Evolutionary conservation across 202 grass and related monocot species (phyloP).

Genomic region (Zizania palustris): DNA sequence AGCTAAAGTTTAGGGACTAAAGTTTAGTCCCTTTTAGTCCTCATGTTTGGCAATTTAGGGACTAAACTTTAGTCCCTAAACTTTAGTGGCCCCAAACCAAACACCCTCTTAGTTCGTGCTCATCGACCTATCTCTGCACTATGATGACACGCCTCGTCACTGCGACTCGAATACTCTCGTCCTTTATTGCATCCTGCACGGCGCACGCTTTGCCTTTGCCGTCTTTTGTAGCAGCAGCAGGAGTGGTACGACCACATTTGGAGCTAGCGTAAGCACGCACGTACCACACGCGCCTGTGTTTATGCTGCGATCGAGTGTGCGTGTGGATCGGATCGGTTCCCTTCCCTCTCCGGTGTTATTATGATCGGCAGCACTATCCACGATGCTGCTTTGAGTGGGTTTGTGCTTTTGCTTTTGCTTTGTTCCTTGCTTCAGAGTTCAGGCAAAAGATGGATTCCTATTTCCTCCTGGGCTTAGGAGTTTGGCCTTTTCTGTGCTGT

Average conservation of each 20-base stretch:
- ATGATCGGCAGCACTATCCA: conserved; percentile 34
- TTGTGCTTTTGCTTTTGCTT: not conserved
- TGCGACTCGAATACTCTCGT: conserved; percentile 31
- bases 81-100: no score
- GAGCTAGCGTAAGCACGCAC: not conserved
- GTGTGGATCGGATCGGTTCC: not conserved
- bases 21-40: no score
- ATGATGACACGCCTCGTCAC: conserved; percentile 33
- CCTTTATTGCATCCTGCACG: not conserved
- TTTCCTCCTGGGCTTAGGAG: conserved; percentile 31
- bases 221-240: conserved; percentile 14
- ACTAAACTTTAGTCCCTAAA: no score
- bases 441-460: conserved; percentile 27
- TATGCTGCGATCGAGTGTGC: not conserved
- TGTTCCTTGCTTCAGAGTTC: conserved; percentile 50
- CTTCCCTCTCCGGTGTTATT: conserved; percentile 24
- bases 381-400: conserved; percentile 28
- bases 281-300: conserved; percentile 25
- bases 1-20: no score
- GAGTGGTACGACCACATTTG: not conserved
- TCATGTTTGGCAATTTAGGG: no score
- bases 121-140: not conserved
- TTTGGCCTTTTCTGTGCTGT: conserved; percentile 21
- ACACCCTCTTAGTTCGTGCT: no score
- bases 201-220: conserved; percentile 40